Evolutionary conservation across 2,329 filamentous ascomycete species (phyloP).

Genomic region (Talaromyces sp.): DNA sequence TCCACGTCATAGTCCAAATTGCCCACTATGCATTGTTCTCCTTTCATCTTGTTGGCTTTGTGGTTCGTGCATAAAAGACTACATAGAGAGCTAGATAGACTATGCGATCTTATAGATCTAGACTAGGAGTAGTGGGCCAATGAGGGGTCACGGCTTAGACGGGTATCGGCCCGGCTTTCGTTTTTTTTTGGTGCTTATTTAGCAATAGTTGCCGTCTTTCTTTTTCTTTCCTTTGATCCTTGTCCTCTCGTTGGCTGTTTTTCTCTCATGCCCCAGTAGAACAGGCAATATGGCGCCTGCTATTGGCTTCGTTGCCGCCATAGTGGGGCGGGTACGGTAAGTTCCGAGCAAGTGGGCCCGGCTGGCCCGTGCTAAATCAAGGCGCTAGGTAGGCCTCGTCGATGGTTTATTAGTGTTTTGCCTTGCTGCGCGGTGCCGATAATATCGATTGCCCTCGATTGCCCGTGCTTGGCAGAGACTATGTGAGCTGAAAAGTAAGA

Average conservation of each 20-base stretch:
- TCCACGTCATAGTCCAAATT: background rate
- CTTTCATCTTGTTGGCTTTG: background rate
- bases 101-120: background rate
- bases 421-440: background rate
- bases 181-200: background rate
- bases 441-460: background rate
- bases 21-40: background rate
- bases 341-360: background rate
- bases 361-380: background rate
- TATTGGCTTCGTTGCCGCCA: background rate
- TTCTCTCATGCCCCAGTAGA: background rate
- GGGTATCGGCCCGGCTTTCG: background rate
- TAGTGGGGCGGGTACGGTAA: background rate
- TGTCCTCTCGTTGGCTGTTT: background rate
- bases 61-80: background rate
- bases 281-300: background rate
- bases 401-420: background rate
- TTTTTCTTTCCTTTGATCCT: background rate
- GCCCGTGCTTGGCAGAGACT: background rate
- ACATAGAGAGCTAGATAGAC: background rate
- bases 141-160: background rate
- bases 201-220: background rate
- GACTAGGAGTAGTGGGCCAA: background rate
- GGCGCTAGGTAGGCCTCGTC: background rate
- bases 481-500: background rate